phyloP scores from a whole-genome alignment of 257 asterid species.

The Solanum lignicaule region DNA sequence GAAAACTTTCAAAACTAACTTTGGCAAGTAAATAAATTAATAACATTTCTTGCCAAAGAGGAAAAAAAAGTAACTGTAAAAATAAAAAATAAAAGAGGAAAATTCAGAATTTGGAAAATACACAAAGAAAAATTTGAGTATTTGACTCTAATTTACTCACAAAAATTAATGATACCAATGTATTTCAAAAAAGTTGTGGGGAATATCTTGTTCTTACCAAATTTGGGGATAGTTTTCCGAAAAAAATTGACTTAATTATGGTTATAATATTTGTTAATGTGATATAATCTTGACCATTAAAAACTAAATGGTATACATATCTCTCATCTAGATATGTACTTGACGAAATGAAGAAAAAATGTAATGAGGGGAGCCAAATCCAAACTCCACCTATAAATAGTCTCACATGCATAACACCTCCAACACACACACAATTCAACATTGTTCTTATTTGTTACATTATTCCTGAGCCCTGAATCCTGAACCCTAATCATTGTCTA shows the following conservation, averaged over 20 bases:
- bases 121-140: neutral
- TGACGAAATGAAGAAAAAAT: no score
- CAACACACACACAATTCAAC: neutral
- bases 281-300: no score
- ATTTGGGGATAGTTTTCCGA: neutral
- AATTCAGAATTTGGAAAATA: neutral
- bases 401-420: neutral
- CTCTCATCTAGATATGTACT: neutral
- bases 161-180: no score
- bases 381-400: neutral
- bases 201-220: neutral
- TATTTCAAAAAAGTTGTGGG: fast-evolving
- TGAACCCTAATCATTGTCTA: neutral
- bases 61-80: neutral
- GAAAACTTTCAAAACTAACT: neutral
- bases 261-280: no score
- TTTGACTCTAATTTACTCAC: neutral
- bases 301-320: neutral
- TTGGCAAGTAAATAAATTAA: neutral
- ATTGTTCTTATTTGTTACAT: neutral
- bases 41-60: neutral
- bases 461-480: neutral
- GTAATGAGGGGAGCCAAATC: neutral
- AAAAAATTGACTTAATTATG: neutral
- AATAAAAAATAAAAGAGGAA: neutral